Evolutionary conservation across 305 asterid species (phyloP).

Genomic region (Fraxinus sp.): DNA sequence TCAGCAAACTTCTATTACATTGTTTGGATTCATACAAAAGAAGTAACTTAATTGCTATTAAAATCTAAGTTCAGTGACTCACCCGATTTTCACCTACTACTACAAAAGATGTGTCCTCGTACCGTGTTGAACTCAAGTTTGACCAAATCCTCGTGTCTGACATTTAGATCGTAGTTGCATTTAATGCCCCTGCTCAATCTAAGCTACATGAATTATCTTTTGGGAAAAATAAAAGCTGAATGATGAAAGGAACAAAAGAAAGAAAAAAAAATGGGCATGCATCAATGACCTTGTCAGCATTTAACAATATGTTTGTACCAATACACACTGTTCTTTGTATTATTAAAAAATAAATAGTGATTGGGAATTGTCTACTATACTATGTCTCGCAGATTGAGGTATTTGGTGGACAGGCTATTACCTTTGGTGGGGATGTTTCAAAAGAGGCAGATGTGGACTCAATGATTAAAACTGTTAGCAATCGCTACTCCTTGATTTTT

Average conservation of each 20-base stretch:
- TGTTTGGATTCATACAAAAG: not conserved
- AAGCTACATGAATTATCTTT: not conserved
- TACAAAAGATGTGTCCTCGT: not conserved
- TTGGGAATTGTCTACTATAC: not conserved
- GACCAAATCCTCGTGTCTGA: not conserved
- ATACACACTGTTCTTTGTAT: not conserved
- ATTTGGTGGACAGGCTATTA: conserved; percentile 80
- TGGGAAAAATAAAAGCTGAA: not conserved
- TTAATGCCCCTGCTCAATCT: not conserved
- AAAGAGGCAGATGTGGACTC: conserved; percentile 87
- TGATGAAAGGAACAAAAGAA: not conserved
- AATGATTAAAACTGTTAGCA: conserved; percentile 82
- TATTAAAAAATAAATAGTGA: not conserved
- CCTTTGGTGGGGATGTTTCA: conserved; percentile 93
- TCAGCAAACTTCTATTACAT: not conserved
- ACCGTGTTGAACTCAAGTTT: not conserved
- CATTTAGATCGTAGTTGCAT: not conserved
- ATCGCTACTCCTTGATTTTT: conserved; percentile 13
- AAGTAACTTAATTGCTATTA: not conserved
- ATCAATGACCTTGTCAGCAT: not conserved
- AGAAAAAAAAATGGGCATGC: not conserved
- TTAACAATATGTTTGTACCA: not conserved
- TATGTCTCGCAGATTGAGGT: conserved; percentile 70
- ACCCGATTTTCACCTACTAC: not conserved
- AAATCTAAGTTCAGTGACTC: not conserved